Conservation (phyloP, 1,139 yeast genomes). For the Lodderomyces orthopsilosis region DNA sequence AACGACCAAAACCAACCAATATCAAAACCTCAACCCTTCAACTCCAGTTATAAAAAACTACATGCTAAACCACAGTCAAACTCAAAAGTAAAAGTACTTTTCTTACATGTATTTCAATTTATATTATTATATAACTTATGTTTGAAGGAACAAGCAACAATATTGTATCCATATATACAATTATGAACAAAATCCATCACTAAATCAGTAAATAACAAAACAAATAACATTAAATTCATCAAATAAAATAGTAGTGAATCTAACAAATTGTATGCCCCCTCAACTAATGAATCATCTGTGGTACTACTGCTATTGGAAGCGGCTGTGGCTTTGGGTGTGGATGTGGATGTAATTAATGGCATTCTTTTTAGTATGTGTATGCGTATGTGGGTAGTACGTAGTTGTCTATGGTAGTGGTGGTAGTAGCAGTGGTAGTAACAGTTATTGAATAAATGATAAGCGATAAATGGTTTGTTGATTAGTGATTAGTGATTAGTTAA, state of each 20-base stretch:
- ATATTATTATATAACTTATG: conserved; percentile 18
- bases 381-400: no score
- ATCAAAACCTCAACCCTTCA: no score
- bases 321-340: not conserved
- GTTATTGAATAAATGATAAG: no score
- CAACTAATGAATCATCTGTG: not conserved
- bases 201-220: conserved; percentile 12
- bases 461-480: no score
- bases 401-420: not conserved
- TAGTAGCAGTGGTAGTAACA: not conserved
- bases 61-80: no score
- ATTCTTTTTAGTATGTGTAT: not conserved
- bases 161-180: conserved; percentile 14
- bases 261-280: conserved; percentile 6
- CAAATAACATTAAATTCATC: conserved; percentile 14
- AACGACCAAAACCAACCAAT: no score
- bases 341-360: not conserved
- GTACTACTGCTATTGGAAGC: not conserved
- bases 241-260: conserved; percentile 13
- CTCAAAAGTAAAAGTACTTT: no score
- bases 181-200: conserved; percentile 12
- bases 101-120: no score
- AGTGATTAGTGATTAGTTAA: no score
- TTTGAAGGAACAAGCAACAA: conserved; percentile 14
- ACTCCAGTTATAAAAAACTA: no score